These are phyloP conservation scores for Sarcodon aspratus DNA, from an alignment of 768 basidiomycete species.

Conservation along the genomic window DNA sequence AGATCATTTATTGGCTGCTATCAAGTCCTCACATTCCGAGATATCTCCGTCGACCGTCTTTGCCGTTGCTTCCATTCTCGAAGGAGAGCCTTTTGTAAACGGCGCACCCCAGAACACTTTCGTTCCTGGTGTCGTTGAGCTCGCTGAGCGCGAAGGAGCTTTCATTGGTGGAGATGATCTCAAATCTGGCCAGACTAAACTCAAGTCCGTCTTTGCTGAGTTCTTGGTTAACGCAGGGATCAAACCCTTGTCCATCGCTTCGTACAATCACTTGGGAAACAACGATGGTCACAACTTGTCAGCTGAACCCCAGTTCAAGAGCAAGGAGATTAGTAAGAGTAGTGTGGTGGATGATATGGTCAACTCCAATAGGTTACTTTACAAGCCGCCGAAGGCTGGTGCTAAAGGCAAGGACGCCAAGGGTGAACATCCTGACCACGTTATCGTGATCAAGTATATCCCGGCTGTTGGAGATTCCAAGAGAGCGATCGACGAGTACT, in stretches of 20 bases:
- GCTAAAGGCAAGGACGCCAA: constrained; percentile 47
- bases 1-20: constrained; percentile 71
- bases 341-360: constrained; percentile 99
- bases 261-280: constrained; percentile 98
- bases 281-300: constrained; percentile 93
- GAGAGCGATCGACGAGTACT: constrained; percentile 99
- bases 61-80: constrained; percentile 91
- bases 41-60: constrained; percentile 96
- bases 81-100: constrained; percentile 91
- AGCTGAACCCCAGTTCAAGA: constrained; percentile 88
- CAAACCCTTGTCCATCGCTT: constrained; percentile 94
- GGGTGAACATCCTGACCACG: constrained; percentile 96
- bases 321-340: constrained; percentile 97
- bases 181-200: constrained; percentile 95
- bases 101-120: constrained; percentile 99
- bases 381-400: constrained; percentile 63
- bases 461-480: constrained; percentile 96
- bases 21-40: constrained; percentile 80
- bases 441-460: constrained; percentile 95
- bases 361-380: constrained; percentile 76
- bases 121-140: constrained; percentile 87
- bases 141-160: constrained; percentile 79
- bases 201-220: constrained; percentile 95
- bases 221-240: constrained; percentile 98
- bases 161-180: constrained; percentile 98